Evolutionary conservation across 352 stramenopile genomes (phyloP), one percentile per base, ranked within the genome.

Genomic region (Bremia lactucae): DNA sequence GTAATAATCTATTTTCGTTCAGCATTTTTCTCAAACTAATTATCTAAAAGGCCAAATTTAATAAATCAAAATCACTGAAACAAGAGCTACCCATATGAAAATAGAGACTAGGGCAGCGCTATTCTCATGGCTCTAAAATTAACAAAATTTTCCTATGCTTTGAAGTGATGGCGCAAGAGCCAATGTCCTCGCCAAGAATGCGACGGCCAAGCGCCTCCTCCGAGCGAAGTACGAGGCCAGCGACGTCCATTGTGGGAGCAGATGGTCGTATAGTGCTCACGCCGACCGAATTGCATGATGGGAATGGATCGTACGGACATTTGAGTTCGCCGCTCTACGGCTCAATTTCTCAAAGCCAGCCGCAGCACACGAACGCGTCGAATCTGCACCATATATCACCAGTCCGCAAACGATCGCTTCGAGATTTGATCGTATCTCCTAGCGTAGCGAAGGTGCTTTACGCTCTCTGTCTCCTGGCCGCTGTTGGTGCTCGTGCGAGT

Each of bases 401-500:
- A 36, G 26, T 25, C 21, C 53, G n/a, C 25, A 42, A 42, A 34
- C 34, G 69, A 31, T 64, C 62, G 40, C 40, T 42, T 8, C 39
- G 45, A 20, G 49, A 46, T 4, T 23, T 65, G 18, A 23, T 53
- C 19, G 34, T 25, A 14, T 53, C 74, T 14, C 55, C 51, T 19
- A 41, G 33, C 10, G 31, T 35, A 9, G 51, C 52, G 6, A 46
- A 75, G 16, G 44, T 66, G 35, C 14, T 77, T 3, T 73, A 83
- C 31, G 63, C 72, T 14, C 19, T 80, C 14, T 76, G 63, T 31
- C 58, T 88, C 9, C 46, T 83, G 15, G 49, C 72, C 8, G 64
- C 72, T 5, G 61, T 79, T n/a, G 60, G 55, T 9, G 36, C 53
- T 28, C 71, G 73, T 10, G 69, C 65, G 16, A 84, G 71, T 42